Evolutionary conservation across 164 flowering plant genomes (phyloP).

Genomic region (Aristolochia contorta): DNA sequence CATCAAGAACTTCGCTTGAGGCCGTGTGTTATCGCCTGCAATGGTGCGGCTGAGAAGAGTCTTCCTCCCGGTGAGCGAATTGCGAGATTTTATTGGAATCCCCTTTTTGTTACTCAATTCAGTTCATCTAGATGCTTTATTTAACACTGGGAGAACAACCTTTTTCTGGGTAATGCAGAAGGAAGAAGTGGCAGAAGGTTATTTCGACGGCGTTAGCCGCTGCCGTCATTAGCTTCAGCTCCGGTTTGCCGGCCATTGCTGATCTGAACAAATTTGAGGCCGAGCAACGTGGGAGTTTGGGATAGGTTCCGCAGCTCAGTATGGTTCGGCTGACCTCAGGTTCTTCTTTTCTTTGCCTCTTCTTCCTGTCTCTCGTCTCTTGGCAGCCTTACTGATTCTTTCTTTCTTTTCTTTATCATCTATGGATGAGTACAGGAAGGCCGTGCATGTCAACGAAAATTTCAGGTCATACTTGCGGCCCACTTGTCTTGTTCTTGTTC

Average conservation of each 20-base stretch:
- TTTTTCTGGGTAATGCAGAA: conserved; percentile 9
- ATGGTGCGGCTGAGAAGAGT: no score
- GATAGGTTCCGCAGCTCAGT: conserved; percentile 95
- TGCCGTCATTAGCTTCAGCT: conserved; percentile 41
- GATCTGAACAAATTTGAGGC: conserved; percentile 94
- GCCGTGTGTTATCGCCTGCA: no score
- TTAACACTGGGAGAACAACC: background rate
- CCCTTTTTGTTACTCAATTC: background rate
- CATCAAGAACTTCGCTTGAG: no score
- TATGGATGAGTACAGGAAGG: conserved; percentile 47
- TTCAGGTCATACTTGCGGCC: conserved; percentile 51
- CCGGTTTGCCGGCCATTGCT: conserved; percentile 51
- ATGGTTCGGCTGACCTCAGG: conserved; percentile 89
- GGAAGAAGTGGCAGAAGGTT: conserved; percentile 39
- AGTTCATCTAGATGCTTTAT: background rate
- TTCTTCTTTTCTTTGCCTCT: conserved; percentile 7
- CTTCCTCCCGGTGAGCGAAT: background rate
- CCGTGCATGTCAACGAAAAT: conserved; percentile 82
- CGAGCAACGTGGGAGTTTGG: conserved; percentile 84
- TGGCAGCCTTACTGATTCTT: background rate
- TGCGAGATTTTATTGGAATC: background rate
- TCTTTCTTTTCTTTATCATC: background rate
- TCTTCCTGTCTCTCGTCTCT: no score
- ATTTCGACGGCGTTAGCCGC: conserved; percentile 69
- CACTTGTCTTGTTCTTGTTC: background rate